Conservation (phyloP, 371 early-diverging fungal species). For the Umbelopsis sp. region DNA sequence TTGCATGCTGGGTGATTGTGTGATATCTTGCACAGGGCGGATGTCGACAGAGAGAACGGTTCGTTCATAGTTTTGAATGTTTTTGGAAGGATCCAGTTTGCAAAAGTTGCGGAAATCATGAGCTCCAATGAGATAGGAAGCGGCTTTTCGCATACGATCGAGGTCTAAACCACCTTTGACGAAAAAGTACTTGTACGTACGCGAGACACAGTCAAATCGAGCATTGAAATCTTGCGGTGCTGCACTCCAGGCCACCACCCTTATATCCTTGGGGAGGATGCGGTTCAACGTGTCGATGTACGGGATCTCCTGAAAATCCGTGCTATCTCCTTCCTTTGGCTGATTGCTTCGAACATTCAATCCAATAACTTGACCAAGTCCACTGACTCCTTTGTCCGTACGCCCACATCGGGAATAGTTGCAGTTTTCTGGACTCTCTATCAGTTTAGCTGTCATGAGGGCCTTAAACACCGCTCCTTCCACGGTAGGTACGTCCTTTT, state of each 20-base stretch:
- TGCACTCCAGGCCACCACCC: conserved; percentile 92
- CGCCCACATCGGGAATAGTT: conserved; percentile 88
- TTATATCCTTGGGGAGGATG: conserved; percentile 86
- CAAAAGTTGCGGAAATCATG: conserved; percentile 97
- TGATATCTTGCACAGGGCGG: conserved; percentile 41
- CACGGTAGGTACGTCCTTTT: conserved; percentile 68
- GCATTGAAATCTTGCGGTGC: conserved; percentile 82
- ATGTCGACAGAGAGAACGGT: conserved; percentile 71
- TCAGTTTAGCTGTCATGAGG: conserved; percentile 70
- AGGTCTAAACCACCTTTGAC: conserved; percentile 64
- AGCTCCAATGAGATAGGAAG: conserved; percentile 70
- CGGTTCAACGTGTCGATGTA: conserved; percentile 87
- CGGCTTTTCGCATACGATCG: conserved; percentile 77
- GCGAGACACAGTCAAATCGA: conserved; percentile 83
- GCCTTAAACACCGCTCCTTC: conserved; percentile 87
- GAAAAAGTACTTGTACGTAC: conserved; percentile 96
- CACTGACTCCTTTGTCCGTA: conserved; percentile 96
- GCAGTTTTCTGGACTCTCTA: conserved; percentile 60
- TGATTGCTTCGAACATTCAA: conserved; percentile 74
- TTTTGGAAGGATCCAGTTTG: conserved; percentile 87
- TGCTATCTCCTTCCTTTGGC: conserved; percentile 33
- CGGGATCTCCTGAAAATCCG: conserved; percentile 62
- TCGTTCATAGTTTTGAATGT: conserved; percentile 76
- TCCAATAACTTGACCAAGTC: conserved; percentile 89
- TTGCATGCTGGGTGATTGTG: conserved; percentile 24